phyloP scores from a whole-genome alignment of 2,329 filamentous ascomycete genomes.

The Penicillium freii region DNA sequence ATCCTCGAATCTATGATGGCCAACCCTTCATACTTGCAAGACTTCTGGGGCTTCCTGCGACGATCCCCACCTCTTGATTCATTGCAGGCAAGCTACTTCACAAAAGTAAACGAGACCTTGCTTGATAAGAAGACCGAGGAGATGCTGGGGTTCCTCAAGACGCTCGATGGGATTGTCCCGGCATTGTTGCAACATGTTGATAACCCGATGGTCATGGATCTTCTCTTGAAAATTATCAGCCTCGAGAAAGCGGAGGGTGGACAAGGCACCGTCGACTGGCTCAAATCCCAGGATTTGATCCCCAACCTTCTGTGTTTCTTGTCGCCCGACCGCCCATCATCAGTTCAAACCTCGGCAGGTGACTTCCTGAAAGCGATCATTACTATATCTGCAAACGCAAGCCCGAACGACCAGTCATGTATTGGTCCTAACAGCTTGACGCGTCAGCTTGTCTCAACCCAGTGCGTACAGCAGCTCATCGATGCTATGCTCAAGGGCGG shows the following conservation, averaged over 20 bases:
- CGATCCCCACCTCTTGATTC: slow-evolving; percentile 83
- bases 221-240: slow-evolving; percentile 94
- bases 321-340: slow-evolving; percentile 77
- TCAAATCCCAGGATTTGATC: slow-evolving; percentile 84
- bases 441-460: slow-evolving; percentile 83
- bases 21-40: slow-evolving; percentile 71
- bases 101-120: slow-evolving; percentile 96
- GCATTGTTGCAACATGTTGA: slow-evolving; percentile 92
- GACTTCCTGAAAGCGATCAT: slow-evolving; percentile 99
- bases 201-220: slow-evolving; percentile 97
- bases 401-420: slow-evolving; percentile 96
- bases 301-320: slow-evolving; percentile 84
- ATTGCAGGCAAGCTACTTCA: slow-evolving; percentile 95
- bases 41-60: slow-evolving; percentile 90
- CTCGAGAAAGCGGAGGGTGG: slow-evolving; percentile 89
- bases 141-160: slow-evolving; percentile 88
- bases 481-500: slow-evolving; percentile 88
- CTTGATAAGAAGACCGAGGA: slow-evolving; percentile 98
- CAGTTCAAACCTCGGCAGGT: slow-evolving; percentile 92
- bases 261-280: slow-evolving; percentile 95
- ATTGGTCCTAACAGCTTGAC: slow-evolving; percentile 97
- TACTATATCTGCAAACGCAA: slow-evolving; percentile 96
- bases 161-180: slow-evolving; percentile 74
- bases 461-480: slow-evolving; percentile 81
- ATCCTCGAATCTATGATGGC: slow-evolving; percentile 91